These are phyloP conservation scores for Niveomyces coronatus DNA, from an alignment of 2,329 filamentous ascomycete species.

Conservation along the genomic window DNA sequence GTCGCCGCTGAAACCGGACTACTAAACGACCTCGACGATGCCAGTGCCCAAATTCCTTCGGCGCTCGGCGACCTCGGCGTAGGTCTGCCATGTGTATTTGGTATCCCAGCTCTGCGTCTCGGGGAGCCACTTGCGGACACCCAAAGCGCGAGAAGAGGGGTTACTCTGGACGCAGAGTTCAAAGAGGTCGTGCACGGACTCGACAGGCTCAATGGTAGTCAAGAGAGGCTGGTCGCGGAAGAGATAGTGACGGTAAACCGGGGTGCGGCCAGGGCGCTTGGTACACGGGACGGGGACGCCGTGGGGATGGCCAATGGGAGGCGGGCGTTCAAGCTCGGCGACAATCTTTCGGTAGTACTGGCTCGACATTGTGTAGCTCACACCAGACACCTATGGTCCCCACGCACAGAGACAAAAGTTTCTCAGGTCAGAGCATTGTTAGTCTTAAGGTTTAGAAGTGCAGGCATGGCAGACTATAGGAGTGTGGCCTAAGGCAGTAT, in stretches of 20 bases:
- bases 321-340: constrained; percentile 44
- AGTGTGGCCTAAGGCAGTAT: too few species aligned
- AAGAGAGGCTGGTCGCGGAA: constrained; percentile 61
- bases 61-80: constrained; percentile 60
- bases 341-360: too few species aligned
- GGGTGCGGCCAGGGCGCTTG: constrained; percentile 59
- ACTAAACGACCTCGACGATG: constrained; percentile 63
- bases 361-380: too few species aligned
- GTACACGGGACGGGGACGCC: constrained; percentile 68
- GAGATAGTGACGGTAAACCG: constrained; percentile 76
- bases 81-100: constrained; percentile 68
- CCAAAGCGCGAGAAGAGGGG: constrained; percentile 59
- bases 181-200: constrained; percentile 66
- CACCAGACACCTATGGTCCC: too few species aligned
- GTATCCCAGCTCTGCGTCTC: constrained; percentile 57
- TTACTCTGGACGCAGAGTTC: constrained; percentile 50
- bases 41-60: constrained; percentile 71
- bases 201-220: constrained; percentile 55
- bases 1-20: constrained; percentile 47
- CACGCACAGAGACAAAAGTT: too few species aligned
- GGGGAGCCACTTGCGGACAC: constrained; percentile 63
- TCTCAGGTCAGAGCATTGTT: too few species aligned
- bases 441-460: too few species aligned
- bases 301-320: constrained; percentile 68
- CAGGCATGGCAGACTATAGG: too few species aligned